Evolutionary conservation across 169 alveolate species (phyloP).

Genomic region (Cryptosporidium xiaoi): DNA sequence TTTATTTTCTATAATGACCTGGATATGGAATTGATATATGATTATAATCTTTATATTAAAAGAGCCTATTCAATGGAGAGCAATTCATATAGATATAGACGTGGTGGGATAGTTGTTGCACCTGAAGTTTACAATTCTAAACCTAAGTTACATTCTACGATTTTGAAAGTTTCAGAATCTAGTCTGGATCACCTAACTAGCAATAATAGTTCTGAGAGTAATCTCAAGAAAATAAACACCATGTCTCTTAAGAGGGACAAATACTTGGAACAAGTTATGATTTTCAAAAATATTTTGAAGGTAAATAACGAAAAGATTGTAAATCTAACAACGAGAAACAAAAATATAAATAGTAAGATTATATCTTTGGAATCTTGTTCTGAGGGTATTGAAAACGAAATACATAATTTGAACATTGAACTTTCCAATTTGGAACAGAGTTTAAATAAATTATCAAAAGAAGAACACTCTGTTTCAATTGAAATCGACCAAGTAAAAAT

Average conservation of each 20-base stretch:
- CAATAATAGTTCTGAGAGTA: too few species aligned
- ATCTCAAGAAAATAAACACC: too few species aligned
- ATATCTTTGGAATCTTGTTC: too few species aligned
- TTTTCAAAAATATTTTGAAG: too few species aligned
- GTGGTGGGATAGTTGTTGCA: constrained; percentile 68
- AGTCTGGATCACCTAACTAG: not conserved
- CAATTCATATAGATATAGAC: constrained; percentile 37
- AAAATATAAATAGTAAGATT: too few species aligned
- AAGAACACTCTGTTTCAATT: constrained; percentile 22
- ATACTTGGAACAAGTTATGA: not conserved
- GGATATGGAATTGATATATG: constrained; percentile 65
- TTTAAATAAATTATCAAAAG: constrained; percentile 9
- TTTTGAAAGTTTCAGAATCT: not conserved
- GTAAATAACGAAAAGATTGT: too few species aligned
- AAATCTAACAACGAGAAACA: too few species aligned
- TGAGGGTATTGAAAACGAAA: not conserved
- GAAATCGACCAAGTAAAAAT: constrained; percentile 18
- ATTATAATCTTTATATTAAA: constrained; percentile 44
- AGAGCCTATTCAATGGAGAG: constrained; percentile 44
- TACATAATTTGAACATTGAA: not conserved
- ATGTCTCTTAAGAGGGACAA: not conserved
- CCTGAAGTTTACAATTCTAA: constrained; percentile 18
- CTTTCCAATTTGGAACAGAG: constrained; percentile 5
- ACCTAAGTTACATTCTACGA: not conserved
- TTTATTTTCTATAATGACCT: constrained; percentile 43